phyloP scores from a whole-genome alignment of 257 asterid genomes.

The Nicotiana attenuata region DNA sequence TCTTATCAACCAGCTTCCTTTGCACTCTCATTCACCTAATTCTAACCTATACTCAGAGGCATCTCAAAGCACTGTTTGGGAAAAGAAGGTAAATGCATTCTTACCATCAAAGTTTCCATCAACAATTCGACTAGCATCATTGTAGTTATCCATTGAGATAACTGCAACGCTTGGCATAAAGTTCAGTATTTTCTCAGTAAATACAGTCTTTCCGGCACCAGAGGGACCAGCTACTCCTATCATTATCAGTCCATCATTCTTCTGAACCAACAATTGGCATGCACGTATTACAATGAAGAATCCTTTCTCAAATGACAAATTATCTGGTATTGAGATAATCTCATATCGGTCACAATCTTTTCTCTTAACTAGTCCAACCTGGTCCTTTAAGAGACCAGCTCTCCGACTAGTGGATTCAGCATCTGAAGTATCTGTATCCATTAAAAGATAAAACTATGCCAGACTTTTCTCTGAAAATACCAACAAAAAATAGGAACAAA shows the following conservation, averaged over 20 bases:
- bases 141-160: slow-evolving; percentile 97
- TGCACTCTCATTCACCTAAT: not conserved
- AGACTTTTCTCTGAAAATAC: slow-evolving; percentile 24
- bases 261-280: slow-evolving; percentile 78
- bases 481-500: not conserved
- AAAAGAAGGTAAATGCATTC: slow-evolving; percentile 2
- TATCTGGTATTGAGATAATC: slow-evolving; percentile 63
- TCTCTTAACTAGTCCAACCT: slow-evolving; percentile 74
- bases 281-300: slow-evolving; percentile 88
- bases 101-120: slow-evolving; percentile 98
- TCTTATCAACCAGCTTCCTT: not conserved
- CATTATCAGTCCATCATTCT: slow-evolving; percentile 77
- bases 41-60: not conserved
- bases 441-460: slow-evolving; percentile 22
- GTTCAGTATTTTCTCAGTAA: slow-evolving; percentile 60
- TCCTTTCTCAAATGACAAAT: slow-evolving; percentile 92
- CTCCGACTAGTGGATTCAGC: slow-evolving; percentile 44
- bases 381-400: slow-evolving; percentile 82
- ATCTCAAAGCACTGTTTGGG: not conserved
- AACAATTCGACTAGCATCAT: slow-evolving; percentile 87
- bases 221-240: slow-evolving; percentile 97
- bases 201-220: slow-evolving; percentile 93
- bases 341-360: slow-evolving; percentile 76
- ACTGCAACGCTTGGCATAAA: slow-evolving; percentile 92
- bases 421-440: slow-evolving; percentile 45